Evolutionary conservation across 345 rosid genomes (phyloP), one percentile per base, ranked within the genome.

Genomic region (Populus nigra): DNA sequence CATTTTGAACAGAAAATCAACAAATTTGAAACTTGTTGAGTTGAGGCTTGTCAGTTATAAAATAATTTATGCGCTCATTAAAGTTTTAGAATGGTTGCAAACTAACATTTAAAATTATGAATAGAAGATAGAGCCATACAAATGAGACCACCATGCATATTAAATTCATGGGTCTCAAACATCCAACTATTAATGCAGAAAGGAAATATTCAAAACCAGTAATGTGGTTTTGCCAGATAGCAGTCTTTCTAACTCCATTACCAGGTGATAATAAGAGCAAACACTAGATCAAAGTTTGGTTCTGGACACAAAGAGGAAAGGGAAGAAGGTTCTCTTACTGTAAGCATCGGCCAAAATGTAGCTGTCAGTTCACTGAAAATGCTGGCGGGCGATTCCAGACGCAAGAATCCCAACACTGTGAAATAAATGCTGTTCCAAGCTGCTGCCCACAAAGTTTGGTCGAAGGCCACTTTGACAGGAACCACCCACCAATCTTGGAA

Each of bases 401-500:
- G 92, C 63, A 96, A 82, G 72, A 92, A 88, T 65, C 96, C 99
- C 77, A 96, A 79, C 68, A 82, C 89, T 2, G 82, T 68, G 75
- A 35, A 96, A 83, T 96, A 96, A 69, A 93, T 91, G 87, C 96
- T 93, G 79, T 96, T 96, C 98, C 99, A 96, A 84, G 83, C 74
- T 27, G 96, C 96, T 7, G 99, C 83, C 99, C 99, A 92, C n/a
- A 82, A 88, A 3, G 99, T 93, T 84, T 96, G 98, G 80, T 96
- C 98, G 65, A 92, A 92, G 7, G 36, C 93, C 15, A 92, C 97
- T 88, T 92, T 96, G 15, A 65, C 99, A 62, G 97, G 99, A 86
- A 96, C 95, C 76, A 91, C 96, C 99, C 99, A 96, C 99, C 97
- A 96, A 76, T 90, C 98, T 74, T 85, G 89, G 65, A 83, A 92